phyloP scores from a whole-genome alignment of 1,284 basidiomycete genomes.

The Rhodotorula sp. region DNA sequence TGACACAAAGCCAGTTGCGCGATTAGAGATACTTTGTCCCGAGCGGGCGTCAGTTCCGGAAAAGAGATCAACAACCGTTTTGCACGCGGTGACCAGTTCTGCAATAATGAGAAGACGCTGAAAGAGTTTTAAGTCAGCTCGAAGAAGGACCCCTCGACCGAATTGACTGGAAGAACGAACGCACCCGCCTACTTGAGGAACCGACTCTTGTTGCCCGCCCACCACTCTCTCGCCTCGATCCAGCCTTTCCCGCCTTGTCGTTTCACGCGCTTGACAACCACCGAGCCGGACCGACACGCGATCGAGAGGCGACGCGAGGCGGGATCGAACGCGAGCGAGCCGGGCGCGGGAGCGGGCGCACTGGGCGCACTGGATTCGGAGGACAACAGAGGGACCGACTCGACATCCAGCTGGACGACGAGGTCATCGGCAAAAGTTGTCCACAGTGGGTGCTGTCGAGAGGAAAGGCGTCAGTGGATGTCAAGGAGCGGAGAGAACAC shows the following conservation, averaged over 20 bases:
- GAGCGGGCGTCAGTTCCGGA: no score
- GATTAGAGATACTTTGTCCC: no score
- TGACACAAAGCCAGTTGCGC: no score
- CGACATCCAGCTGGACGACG: constrained; percentile 34
- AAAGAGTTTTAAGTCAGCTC: no score
- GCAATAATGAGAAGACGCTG: no score
- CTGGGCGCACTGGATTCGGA: constrained; percentile 47
- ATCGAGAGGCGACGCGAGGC: constrained; percentile 53
- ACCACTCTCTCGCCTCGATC: constrained; percentile 58
- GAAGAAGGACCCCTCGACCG: no score
- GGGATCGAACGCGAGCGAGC: constrained; percentile 54
- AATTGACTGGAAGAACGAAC: no score
- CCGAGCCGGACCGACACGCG: constrained; percentile 52
- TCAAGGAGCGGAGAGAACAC: no score
- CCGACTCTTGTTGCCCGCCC: constrained; percentile 53
- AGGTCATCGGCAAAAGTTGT: constrained; percentile 33
- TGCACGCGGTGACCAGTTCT: no score
- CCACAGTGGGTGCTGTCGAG: constrained; percentile 47
- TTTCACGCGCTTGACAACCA: constrained; percentile 60
- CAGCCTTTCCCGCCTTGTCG: constrained; percentile 57
- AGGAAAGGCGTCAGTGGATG: neutral
- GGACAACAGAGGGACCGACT: neutral
- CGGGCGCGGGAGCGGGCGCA: constrained; percentile 37
- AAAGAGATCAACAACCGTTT: no score
- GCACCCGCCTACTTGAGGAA: no score